phyloP scores from a whole-genome alignment of 306 rosid species.

The Corylus americana region DNA sequence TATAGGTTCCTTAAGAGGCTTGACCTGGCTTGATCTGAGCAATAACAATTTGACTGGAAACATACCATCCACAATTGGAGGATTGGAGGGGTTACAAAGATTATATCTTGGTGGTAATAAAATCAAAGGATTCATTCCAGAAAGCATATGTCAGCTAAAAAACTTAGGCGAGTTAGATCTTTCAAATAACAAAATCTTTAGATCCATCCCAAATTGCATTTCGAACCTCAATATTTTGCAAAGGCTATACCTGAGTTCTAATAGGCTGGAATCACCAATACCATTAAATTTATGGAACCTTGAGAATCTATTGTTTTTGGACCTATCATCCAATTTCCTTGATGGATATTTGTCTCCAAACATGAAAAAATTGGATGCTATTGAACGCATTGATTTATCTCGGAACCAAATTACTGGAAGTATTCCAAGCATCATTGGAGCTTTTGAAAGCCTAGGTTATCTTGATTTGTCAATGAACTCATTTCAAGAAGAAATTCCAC shows the following conservation, averaged over 20 bases:
- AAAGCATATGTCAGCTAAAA: not conserved
- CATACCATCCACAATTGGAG: not conserved
- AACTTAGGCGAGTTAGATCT: not conserved
- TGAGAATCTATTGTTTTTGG: too few relatives aligned
- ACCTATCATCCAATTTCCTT: too few relatives aligned
- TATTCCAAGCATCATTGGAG: not conserved
- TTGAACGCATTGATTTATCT: too few relatives aligned
- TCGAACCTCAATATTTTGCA: not conserved
- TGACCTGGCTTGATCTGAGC: accelerated
- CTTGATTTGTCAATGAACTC: not conserved
- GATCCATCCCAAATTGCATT: not conserved
- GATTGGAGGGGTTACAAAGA: not conserved
- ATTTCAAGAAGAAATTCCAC: not conserved
- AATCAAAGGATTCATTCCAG: not conserved
- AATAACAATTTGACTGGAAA: not conserved
- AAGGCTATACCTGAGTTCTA: not conserved
- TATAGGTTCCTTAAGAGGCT: not conserved
- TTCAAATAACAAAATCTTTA: not conserved
- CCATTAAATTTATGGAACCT: too few relatives aligned
- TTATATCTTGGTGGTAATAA: not conserved
- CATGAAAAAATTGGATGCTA: too few relatives aligned
- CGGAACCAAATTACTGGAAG: not conserved
- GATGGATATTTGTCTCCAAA: too few relatives aligned
- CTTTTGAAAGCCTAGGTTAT: not conserved
- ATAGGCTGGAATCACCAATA: not conserved